phyloP scores from a whole-genome alignment of 2,329 filamentous ascomycete genomes.

The Cladophialophora psammophila region DNA sequence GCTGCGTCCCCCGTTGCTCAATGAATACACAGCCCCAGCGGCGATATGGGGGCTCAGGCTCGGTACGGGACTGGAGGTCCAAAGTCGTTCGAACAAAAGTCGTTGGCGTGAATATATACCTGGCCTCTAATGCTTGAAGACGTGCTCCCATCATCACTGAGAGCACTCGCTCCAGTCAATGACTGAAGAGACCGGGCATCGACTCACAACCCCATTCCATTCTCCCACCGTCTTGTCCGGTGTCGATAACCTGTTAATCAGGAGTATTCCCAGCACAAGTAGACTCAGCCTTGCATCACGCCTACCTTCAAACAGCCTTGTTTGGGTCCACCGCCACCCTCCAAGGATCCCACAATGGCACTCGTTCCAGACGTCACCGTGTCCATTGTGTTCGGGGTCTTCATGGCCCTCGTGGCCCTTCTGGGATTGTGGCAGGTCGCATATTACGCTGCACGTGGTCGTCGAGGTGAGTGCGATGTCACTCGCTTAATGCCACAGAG shows the following conservation, averaged over 20 bases:
- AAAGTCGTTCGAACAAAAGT: slow-evolving; percentile 18
- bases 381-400: slow-evolving; percentile 29
- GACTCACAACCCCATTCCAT: not conserved
- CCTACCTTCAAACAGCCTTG: not conserved
- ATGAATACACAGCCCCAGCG: no score
- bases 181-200: not conserved
- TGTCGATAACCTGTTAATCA: not conserved
- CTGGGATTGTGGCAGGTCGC: slow-evolving; percentile 27
- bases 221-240: not conserved
- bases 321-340: slow-evolving; percentile 1
- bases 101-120: slow-evolving; percentile 16
- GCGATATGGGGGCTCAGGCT: no score
- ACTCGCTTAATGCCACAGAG: not conserved
- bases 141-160: not conserved
- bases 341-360: slow-evolving; percentile 13
- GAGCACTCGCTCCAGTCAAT: not conserved
- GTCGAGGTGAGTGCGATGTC: slow-evolving; percentile 17
- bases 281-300: not conserved
- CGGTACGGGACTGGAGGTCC: not conserved
- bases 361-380: slow-evolving; percentile 24
- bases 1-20: no score
- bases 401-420: slow-evolving; percentile 29
- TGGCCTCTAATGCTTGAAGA: not conserved
- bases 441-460: slow-evolving; percentile 20
- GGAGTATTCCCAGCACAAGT: not conserved